Percentiles rank a stretch among this genome's conserved stretches.
These are phyloP conservation scores for Achlya hypogyna DNA, from an alignment of 352 stramenopile genomes.

Conservation along the genomic window DNA sequence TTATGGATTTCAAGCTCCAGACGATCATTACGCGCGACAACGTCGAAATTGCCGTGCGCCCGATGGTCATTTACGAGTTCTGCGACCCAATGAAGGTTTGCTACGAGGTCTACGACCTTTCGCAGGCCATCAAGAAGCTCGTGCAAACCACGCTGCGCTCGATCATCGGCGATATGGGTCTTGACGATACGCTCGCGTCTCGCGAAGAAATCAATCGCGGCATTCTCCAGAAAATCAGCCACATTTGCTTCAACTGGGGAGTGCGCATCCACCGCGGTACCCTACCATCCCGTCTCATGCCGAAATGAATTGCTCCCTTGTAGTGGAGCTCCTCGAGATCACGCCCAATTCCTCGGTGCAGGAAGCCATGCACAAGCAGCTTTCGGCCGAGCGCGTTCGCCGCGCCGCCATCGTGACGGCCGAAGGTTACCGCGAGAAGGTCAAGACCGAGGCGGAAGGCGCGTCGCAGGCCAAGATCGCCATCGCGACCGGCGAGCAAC, in stretches of 20 bases:
- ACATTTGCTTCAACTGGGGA: constrained; percentile 28
- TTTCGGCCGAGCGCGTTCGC: constrained; percentile 25
- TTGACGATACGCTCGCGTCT: constrained; percentile 30
- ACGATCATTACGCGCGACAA: constrained; percentile 31
- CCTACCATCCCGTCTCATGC: not conserved
- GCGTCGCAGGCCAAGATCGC: constrained; percentile 24
- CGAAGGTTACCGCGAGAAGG: constrained; percentile 22
- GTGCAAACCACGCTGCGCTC: constrained; percentile 27
- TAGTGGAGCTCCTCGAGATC: constrained; percentile 28
- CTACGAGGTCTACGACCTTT: constrained; percentile 28
- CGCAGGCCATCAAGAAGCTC: constrained; percentile 24
- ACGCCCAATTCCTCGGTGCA: constrained; percentile 22
- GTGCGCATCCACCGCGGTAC: constrained; percentile 21
- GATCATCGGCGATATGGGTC: constrained; percentile 29
- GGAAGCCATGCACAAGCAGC: constrained; percentile 28
- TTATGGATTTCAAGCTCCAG: constrained; percentile 22
- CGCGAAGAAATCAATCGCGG: constrained; percentile 28
- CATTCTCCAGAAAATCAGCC: constrained; percentile 22
- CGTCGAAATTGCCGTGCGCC: constrained; percentile 27
- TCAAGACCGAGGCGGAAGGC: constrained; percentile 24
- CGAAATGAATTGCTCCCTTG: not conserved
- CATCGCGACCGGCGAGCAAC: constrained; percentile 20
- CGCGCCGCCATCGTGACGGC: constrained; percentile 26
- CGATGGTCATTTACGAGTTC: constrained; percentile 26
- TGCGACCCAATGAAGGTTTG: constrained; percentile 24